phyloP scores from a whole-genome alignment of 1,284 basidiomycete species.

The Rhodotorula sp. region DNA sequence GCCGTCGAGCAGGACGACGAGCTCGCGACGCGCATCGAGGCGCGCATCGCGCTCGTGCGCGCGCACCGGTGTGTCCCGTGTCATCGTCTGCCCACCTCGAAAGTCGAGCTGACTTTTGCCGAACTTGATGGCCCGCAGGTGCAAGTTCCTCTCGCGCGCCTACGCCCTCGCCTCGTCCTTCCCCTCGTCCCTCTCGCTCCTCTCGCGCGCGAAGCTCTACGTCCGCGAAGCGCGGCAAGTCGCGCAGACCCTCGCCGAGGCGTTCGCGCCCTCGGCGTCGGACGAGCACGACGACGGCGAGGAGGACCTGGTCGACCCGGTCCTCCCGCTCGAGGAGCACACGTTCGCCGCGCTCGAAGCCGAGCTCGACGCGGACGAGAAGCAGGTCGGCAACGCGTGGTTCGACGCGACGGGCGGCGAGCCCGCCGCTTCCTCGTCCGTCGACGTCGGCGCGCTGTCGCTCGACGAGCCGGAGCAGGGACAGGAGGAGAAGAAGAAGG shows the following conservation, averaged over 20 bases:
- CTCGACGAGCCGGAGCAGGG: background rate
- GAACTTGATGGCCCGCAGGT: constrained; percentile 53
- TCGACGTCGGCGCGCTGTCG: constrained; percentile 9
- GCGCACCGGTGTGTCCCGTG: constrained; percentile 67
- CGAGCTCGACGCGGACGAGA: constrained; percentile 29
- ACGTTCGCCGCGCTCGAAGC: constrained; percentile 29
- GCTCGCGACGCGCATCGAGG: constrained; percentile 72
- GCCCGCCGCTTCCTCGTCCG: background rate
- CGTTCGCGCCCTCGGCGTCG: constrained; percentile 52
- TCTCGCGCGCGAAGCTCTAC: constrained; percentile 68
- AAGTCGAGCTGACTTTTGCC: no score
- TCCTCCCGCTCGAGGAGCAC: constrained; percentile 14
- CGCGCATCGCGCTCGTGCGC: constrained; percentile 69
- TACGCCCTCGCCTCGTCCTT: constrained; percentile 65
- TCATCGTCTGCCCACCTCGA: no score
- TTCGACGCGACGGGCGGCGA: constrained; percentile 27
- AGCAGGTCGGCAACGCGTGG: constrained; percentile 34
- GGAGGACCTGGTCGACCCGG: constrained; percentile 26
- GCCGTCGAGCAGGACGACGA: constrained; percentile 86
- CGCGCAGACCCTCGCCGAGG: constrained; percentile 59
- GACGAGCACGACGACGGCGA: constrained; percentile 49
- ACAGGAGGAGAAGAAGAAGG: background rate
- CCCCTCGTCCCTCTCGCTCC: constrained; percentile 63
- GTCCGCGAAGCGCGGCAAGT: constrained; percentile 63
- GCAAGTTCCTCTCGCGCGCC: constrained; percentile 68